Conservation (phyloP, 2,329 filamentous ascomycete species). For the Curvularia verruculosa region DNA sequence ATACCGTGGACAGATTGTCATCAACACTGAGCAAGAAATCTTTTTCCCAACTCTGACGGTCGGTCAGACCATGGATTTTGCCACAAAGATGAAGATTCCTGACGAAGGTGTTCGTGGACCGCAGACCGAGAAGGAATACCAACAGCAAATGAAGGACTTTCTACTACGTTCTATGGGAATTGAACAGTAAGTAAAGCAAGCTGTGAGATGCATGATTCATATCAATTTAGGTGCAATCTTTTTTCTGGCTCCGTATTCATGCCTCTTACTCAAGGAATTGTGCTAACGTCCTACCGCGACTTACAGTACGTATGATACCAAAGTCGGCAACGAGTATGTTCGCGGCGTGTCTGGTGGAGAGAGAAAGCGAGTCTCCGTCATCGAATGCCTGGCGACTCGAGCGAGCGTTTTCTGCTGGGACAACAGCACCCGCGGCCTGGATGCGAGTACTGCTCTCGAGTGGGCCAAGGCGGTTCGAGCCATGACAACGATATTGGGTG, state of each 20-base stretch:
- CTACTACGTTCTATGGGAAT: conserved; percentile 51
- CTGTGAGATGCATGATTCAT: background rate
- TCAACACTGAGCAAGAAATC: conserved; percentile 79
- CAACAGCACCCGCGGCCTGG: conserved; percentile 49
- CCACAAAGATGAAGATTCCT: conserved; percentile 63
- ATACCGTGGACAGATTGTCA: conserved; percentile 48
- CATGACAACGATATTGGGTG: conserved; percentile 56
- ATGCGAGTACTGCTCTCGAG: conserved; percentile 53
- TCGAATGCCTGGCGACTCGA: conserved; percentile 65
- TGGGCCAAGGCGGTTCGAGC: conserved; percentile 61
- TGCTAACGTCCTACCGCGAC: background rate
- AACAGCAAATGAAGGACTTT: conserved; percentile 57
- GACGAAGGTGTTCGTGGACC: conserved; percentile 55
- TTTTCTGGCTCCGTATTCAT: background rate
- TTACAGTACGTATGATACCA: conserved; percentile 61
- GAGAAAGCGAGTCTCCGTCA: conserved; percentile 71
- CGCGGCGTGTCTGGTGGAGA: conserved; percentile 73
- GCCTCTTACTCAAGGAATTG: background rate
- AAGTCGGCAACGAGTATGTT: conserved; percentile 70
- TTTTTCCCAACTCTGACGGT: conserved; percentile 79
- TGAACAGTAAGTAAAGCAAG: conserved; percentile 45
- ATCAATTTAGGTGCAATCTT: background rate
- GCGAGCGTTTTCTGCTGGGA: conserved; percentile 62
- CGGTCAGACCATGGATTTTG: conserved; percentile 75
- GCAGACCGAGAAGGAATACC: conserved; percentile 53